These are phyloP conservation scores for Schizophyllum commune DNA, from an alignment of 1,284 basidiomycete genomes.

Conservation along the genomic window DNA sequence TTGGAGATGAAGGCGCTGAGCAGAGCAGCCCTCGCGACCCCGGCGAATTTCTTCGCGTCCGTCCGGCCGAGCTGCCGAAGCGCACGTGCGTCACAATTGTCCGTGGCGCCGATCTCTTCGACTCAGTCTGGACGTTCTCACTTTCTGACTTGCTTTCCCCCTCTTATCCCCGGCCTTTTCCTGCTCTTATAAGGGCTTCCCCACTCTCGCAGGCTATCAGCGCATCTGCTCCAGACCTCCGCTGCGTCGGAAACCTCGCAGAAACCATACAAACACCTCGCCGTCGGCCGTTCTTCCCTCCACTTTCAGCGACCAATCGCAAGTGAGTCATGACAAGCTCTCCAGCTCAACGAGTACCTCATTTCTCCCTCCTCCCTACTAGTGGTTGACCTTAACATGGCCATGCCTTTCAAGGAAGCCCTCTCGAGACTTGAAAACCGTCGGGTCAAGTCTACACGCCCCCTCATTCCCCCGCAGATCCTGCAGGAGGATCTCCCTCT, in stretches of 20 bases:
- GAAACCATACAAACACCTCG: neutral
- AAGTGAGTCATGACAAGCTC: neutral
- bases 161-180: neutral
- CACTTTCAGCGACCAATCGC: neutral
- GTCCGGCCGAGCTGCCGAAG: neutral
- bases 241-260: too few relatives aligned
- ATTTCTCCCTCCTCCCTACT: conserved; percentile 7
- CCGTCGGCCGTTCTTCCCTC: neutral
- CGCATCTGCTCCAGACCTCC: too few relatives aligned
- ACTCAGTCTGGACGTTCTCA: too few relatives aligned
- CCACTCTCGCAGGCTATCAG: too few relatives aligned
- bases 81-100: neutral
- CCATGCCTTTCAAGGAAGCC: conserved; percentile 70
- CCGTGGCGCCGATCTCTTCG: neutral
- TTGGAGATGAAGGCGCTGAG: neutral
- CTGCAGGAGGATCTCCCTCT: conserved; percentile 83
- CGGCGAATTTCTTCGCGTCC: neutral
- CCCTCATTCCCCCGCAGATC: conserved; percentile 88
- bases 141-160: neutral
- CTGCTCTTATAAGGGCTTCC: too few relatives aligned
- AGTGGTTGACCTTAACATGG: conserved; percentile 34
- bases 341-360: conserved; percentile 1
- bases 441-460: conserved; percentile 78
- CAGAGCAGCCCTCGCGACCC: neutral
- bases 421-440: conserved; percentile 79